Conservation (phyloP, 108 stramenopile genomes). For the Stephanodiscus minutulus region DNA sequence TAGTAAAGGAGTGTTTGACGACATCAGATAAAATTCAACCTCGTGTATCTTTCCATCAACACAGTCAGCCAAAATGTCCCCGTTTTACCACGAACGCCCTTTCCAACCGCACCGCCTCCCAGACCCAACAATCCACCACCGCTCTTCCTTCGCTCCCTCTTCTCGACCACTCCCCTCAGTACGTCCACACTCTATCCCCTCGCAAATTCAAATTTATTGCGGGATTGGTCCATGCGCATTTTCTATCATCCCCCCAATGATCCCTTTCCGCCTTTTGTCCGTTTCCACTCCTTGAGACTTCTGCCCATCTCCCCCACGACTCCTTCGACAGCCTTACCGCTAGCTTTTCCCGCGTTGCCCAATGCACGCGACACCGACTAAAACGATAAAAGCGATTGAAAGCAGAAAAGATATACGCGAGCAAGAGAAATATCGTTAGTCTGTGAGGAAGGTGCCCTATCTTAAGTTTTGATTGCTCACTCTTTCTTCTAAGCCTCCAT, state of each 20-base stretch:
- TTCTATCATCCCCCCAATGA: slow-evolving; percentile 9
- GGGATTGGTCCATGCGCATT: too few relatives aligned
- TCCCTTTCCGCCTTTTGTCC: slow-evolving; percentile 27
- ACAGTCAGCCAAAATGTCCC: too few relatives aligned
- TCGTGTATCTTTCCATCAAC: too few relatives aligned
- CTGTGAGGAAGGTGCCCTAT: background rate
- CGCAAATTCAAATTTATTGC: too few relatives aligned
- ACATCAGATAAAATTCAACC: too few relatives aligned
- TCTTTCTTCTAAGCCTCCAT: slow-evolving; percentile 39
- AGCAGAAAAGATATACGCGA: background rate
- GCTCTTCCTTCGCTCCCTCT: slow-evolving; percentile 40
- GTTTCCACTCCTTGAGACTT: slow-evolving; percentile 31
- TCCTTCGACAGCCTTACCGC: slow-evolving; percentile 28
- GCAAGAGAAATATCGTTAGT: background rate
- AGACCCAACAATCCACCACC: slow-evolving; percentile 48
- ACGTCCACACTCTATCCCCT: slow-evolving; percentile 54
- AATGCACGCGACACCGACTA: slow-evolving; percentile 22
- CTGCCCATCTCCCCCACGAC: slow-evolving; percentile 27
- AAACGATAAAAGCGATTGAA: background rate
- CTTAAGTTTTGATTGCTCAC: slow-evolving; percentile 3
- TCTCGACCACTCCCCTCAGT: slow-evolving; percentile 62
- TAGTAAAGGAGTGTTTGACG: too few relatives aligned
- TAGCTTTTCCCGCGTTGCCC: slow-evolving; percentile 26
- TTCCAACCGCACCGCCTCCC: slow-evolving; percentile 33
- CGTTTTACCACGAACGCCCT: too few relatives aligned